A percentile compares a stretch with the other conserved stretches of the same genome.
Conservation (phyloP, 2,329 filamentous ascomycete species). For the Penicillium glabrum region DNA sequence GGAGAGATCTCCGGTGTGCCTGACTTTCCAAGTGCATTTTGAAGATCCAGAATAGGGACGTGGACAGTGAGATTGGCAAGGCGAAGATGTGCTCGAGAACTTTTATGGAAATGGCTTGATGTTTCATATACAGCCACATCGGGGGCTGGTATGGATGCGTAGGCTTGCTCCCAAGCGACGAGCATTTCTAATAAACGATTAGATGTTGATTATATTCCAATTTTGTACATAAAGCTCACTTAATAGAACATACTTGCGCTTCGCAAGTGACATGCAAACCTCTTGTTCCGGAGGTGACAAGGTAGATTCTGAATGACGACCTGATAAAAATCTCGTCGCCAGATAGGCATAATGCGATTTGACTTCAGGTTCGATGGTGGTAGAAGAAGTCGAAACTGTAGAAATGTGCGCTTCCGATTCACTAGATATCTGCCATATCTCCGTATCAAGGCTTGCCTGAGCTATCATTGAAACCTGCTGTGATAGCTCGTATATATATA, state of each 20-base stretch:
- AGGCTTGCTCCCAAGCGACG: not conserved
- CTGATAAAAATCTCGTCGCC: not conserved
- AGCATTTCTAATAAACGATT: not conserved
- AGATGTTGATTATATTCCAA: not conserved
- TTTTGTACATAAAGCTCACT: not conserved
- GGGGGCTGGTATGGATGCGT: not conserved
- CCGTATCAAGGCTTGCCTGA: not conserved
- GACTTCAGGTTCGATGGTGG: not conserved
- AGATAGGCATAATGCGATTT: not conserved
- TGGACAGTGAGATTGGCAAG: not conserved
- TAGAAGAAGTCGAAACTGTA: not conserved
- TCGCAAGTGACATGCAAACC: not conserved
- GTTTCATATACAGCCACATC: not conserved
- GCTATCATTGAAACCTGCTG: not conserved
- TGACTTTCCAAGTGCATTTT: conserved; percentile 4
- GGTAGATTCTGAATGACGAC: not conserved
- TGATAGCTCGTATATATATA: conserved; percentile 3
- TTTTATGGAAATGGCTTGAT: not conserved
- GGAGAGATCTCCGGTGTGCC: not conserved
- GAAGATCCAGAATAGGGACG: conserved; percentile 2
- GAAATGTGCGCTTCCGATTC: not conserved
- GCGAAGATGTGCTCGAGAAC: not conserved
- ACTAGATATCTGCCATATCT: not conserved
- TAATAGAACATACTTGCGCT: not conserved
- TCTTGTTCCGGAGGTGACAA: not conserved